Evolutionary conservation across 2,329 filamentous ascomycete species (phyloP).

Genomic region (Apiospora marii): DNA sequence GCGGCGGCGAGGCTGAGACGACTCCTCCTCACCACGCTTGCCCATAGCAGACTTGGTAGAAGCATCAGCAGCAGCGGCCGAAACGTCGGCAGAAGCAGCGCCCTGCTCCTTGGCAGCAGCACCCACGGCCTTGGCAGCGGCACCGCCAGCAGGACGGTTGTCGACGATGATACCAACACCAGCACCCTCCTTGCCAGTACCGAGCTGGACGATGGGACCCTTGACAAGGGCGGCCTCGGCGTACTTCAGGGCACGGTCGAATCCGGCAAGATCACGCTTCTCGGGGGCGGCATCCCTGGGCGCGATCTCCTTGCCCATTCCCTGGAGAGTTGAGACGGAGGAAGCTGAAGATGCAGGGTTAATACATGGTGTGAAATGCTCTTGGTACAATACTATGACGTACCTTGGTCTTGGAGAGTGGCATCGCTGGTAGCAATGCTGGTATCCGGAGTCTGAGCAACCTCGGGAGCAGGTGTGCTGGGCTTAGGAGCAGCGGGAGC

Average conservation of each 20-base stretch:
- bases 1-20: slow-evolving; percentile 44
- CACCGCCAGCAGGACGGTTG: slow-evolving; percentile 38
- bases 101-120: slow-evolving; percentile 29
- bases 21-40: slow-evolving; percentile 36
- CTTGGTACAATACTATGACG: slow-evolving; percentile 26
- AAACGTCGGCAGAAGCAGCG: slow-evolving; percentile 30
- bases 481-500: slow-evolving; percentile 29
- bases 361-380: slow-evolving; percentile 17
- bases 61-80: slow-evolving; percentile 31
- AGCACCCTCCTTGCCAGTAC: slow-evolving; percentile 48
- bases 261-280: slow-evolving; percentile 50
- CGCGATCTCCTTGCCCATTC: slow-evolving; percentile 58
- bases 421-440: slow-evolving; percentile 39
- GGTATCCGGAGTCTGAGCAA: slow-evolving; percentile 23
- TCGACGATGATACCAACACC: slow-evolving; percentile 51
- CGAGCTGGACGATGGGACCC: slow-evolving; percentile 49
- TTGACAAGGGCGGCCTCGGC: slow-evolving; percentile 49
- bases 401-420: slow-evolving; percentile 47
- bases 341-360: slow-evolving; percentile 42
- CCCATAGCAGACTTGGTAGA: slow-evolving; percentile 28
- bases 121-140: slow-evolving; percentile 31
- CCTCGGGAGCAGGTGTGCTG: slow-evolving; percentile 34
- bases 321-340: slow-evolving; percentile 53
- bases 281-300: slow-evolving; percentile 46
- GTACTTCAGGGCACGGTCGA: slow-evolving; percentile 50